A percentile compares a stretch with the other conserved stretches of the same genome.
phyloP scores from a whole-genome alignment of 2,329 filamentous ascomycete species.

The Aspergillus fumigatus region DNA sequence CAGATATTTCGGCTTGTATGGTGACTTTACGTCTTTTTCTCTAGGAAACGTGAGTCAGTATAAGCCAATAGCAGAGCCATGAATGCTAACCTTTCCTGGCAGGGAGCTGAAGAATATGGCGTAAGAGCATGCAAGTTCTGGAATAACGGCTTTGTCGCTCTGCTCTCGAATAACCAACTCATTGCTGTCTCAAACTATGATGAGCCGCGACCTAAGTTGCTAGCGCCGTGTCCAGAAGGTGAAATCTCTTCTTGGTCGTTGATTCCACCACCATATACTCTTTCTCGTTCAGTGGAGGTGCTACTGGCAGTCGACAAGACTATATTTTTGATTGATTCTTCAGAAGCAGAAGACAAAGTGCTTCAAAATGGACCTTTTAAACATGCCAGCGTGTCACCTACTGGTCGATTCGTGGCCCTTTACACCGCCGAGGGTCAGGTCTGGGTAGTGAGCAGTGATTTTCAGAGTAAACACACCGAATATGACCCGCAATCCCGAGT shows the following conservation, averaged over 20 bases:
- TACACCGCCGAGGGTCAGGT: conserved; percentile 81
- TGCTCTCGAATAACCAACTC: conserved; percentile 82
- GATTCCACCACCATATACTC: conserved; percentile 79
- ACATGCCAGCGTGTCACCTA: conserved; percentile 85
- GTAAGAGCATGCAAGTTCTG: conserved; percentile 91
- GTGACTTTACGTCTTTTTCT: conserved; percentile 91
- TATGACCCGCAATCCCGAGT: conserved; percentile 85
- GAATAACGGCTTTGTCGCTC: conserved; percentile 82
- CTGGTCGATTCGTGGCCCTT: conserved; percentile 80
- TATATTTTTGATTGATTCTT: conserved; percentile 79
- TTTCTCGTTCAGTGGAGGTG: conserved; percentile 90
- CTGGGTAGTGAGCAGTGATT: conserved; percentile 92
- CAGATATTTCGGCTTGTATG: conserved; percentile 86
- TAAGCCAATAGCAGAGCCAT: not conserved
- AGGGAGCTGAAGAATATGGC: conserved; percentile 79
- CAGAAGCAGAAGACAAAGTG: conserved; percentile 84
- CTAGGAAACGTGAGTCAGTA: conserved; percentile 62
- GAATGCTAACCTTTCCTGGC: conserved; percentile 11
- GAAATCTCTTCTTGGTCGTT: conserved; percentile 84
- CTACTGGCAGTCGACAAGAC: conserved; percentile 80
- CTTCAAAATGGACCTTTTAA: conserved; percentile 89
- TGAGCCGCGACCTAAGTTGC: conserved; percentile 79
- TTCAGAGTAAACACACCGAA: conserved; percentile 86
- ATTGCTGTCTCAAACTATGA: conserved; percentile 84
- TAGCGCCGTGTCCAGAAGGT: conserved; percentile 72